Evolutionary conservation across 2,329 filamentous ascomycete genomes (phyloP).

Genomic region (Fusarium sulawesiense): DNA sequence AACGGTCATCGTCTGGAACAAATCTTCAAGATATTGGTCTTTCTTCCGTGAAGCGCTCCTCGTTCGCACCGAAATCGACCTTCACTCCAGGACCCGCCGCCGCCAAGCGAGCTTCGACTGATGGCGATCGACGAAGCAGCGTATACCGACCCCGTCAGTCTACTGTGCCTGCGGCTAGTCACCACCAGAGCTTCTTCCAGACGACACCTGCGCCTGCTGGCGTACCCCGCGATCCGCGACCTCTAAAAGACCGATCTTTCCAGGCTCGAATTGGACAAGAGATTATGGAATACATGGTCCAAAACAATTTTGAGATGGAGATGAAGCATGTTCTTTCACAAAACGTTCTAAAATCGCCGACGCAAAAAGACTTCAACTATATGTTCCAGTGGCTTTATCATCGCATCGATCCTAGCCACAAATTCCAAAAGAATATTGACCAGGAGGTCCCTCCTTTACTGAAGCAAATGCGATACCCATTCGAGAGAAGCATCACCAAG

Average conservation of each 20-base stretch:
- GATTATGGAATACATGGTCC: conserved; percentile 88
- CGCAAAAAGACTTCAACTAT: conserved; percentile 96
- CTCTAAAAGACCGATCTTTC: conserved; percentile 82
- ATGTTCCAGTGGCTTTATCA: conserved; percentile 99
- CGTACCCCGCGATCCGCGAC: conserved; percentile 86
- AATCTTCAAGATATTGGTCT: conserved; percentile 84
- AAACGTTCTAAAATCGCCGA: conserved; percentile 92
- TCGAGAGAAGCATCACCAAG: conserved; percentile 95
- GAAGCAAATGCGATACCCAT: conserved; percentile 94
- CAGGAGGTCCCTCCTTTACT: conserved; percentile 92
- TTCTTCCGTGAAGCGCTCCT: conserved; percentile 86
- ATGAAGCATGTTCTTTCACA: conserved; percentile 94
- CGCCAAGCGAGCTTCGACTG: conserved; percentile 58
- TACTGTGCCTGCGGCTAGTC: conserved; percentile 72
- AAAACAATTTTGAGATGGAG: conserved; percentile 97
- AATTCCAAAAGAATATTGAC: conserved; percentile 94
- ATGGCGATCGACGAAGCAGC: conserved; percentile 78
- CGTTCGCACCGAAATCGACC: conserved; percentile 79
- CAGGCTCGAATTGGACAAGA: conserved; percentile 88
- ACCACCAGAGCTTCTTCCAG: conserved; percentile 97
- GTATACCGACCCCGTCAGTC: conserved; percentile 80
- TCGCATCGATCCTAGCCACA: conserved; percentile 92
- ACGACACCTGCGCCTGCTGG: conserved; percentile 84
- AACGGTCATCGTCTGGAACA: conserved; percentile 83
- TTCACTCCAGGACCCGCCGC: conserved; percentile 63